Evolutionary conservation across 352 stramenopile genomes (phyloP), one percentile per base, ranked within the genome.

Genomic region (Pythium folliculosum): DNA sequence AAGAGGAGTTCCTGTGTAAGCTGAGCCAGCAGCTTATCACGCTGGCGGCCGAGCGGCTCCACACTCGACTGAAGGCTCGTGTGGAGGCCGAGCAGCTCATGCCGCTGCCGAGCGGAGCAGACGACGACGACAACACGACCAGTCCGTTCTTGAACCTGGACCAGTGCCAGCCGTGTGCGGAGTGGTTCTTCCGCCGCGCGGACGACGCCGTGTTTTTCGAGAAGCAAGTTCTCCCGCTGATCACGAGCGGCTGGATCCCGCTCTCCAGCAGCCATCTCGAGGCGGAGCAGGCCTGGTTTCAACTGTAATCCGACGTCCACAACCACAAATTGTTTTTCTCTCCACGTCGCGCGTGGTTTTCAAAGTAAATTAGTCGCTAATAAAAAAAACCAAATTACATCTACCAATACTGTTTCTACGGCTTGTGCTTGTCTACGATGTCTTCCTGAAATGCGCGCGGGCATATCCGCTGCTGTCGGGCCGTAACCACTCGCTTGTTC

Each of bases 141-240:
- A 37, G 40, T 23, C 62, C 56, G 51, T 89, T 88, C 43, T 47
- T 90, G 14, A 70, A 68, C 0, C 25, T 69, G 5, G 67, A 79
- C 14, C 80, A 90, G 22, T 82, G 67, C 38, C 63, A 68, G 0
- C 72, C 76, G 0, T 89, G 82, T 56, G n/a, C 47, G 1, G 53
- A 69, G 5, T 80, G 76, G 76, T 60, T 71, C 23, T 45, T 60
- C 19, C 52, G 43, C 0, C 52, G 63, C 22, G 23, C 60, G 1
- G 40, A 67, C 4, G 70, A 82, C 47, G 44, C 56, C 0, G 50
- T 9, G 35, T 60, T 70, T 17, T 82, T 82, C 22, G 71, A 67
- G 21, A 60, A 63, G 19, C 71, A 72, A 13, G 52, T 84, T 10
- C 66, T 84, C 23, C 77, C 75, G 7, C 58, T 84, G 8, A 51